Conservation (phyloP, 805 yeast genomes). For the Metschnikowia cubensis region DNA sequence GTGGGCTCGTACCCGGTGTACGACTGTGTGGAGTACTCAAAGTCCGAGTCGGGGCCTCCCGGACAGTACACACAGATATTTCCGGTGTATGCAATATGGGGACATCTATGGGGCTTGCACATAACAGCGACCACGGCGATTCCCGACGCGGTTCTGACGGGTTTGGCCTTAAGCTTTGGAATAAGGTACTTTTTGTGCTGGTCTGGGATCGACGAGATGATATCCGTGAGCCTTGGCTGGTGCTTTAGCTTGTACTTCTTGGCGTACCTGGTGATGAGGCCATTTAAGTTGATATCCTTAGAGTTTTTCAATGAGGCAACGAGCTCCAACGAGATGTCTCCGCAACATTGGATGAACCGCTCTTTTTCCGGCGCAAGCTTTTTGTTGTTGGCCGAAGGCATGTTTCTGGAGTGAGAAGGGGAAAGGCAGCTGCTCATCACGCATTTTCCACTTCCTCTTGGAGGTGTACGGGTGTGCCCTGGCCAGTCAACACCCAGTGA, state of each 20-base stretch:
- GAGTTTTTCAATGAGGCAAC: slow-evolving; percentile 71
- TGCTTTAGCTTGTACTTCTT: slow-evolving; percentile 87
- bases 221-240: slow-evolving; percentile 93
- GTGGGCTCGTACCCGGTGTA: slow-evolving; percentile 99
- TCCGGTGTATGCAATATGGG: slow-evolving; percentile 98
- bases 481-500: neutral
- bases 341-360: slow-evolving; percentile 86
- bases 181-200: slow-evolving; percentile 87
- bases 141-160: slow-evolving; percentile 97
- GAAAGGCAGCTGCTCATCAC: slow-evolving; percentile 2
- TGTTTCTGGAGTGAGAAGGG: slow-evolving; percentile 5
- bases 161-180: slow-evolving; percentile 96
- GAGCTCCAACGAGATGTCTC: slow-evolving; percentile 83
- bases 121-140: slow-evolving; percentile 98
- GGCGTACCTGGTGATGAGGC: slow-evolving; percentile 77
- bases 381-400: slow-evolving; percentile 34
- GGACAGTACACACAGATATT: slow-evolving; percentile 98
- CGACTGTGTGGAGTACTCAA: slow-evolving; percentile 96
- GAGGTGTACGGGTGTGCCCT: slow-evolving; percentile 5
- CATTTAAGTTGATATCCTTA: slow-evolving; percentile 84
- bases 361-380: slow-evolving; percentile 88
- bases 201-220: slow-evolving; percentile 92
- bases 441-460: neutral
- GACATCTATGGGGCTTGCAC: slow-evolving; percentile 99
- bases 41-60: slow-evolving; percentile 98